Conservation (phyloP, 2,329 filamentous ascomycete genomes). For the Fusarium buharicum region DNA sequence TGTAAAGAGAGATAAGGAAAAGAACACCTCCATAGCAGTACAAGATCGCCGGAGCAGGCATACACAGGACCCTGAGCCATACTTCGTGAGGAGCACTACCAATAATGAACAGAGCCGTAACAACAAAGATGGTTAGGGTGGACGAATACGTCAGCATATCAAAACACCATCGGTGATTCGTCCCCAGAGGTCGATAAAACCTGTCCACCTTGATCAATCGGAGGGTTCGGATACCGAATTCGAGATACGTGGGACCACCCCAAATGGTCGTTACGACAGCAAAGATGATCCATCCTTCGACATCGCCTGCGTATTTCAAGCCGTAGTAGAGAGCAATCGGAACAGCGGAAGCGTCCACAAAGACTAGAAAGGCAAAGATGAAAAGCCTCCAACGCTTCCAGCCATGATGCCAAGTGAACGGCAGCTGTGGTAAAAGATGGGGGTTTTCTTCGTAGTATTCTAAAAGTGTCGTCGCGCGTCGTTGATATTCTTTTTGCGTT, state of each 20-base stretch:
- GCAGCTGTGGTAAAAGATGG: slow-evolving; percentile 52
- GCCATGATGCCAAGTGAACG: slow-evolving; percentile 56
- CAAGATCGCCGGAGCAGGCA: slow-evolving; percentile 63
- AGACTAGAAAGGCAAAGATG: slow-evolving; percentile 59
- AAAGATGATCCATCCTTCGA: slow-evolving; percentile 58
- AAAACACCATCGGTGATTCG: slow-evolving; percentile 59
- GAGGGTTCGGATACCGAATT: slow-evolving; percentile 61
- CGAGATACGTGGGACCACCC: slow-evolving; percentile 64
- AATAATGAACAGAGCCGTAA: slow-evolving; percentile 62
- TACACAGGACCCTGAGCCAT: slow-evolving; percentile 60
- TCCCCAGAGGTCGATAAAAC: slow-evolving; percentile 62
- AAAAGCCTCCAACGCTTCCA: slow-evolving; percentile 57
- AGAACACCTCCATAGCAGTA: slow-evolving; percentile 58
- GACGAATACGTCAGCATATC: slow-evolving; percentile 61
- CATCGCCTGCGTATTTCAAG: slow-evolving; percentile 55
- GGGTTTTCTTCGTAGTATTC: slow-evolving; percentile 56
- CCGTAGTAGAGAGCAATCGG: slow-evolving; percentile 65
- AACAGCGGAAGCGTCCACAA: slow-evolving; percentile 56
- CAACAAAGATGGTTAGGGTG: slow-evolving; percentile 58
- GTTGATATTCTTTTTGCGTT: slow-evolving; percentile 49
- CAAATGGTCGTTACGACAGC: slow-evolving; percentile 66
- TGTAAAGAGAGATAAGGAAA: slow-evolving; percentile 51
- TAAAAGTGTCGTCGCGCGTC: slow-evolving; percentile 51
- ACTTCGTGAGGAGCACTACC: slow-evolving; percentile 62
- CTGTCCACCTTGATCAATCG: slow-evolving; percentile 61